These are phyloP conservation scores for Cucumis sativus DNA, from an alignment of 306 rosid genomes.

Conservation along the genomic window Cucumber_9930_V3 NC_026655.2:13447001-13447500, in stretches of 20 bases:
- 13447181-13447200: constrained; percentile 30
- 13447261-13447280: background rate
- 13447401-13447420: background rate
- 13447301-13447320: too few species aligned
- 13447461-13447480: background rate
- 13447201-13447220: background rate
- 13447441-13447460: background rate
- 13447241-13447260: background rate
- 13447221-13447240: background rate
- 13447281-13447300: background rate
- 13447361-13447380: background rate
- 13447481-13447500: background rate
- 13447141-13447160: constrained; percentile 88
- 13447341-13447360: background rate
- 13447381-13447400: background rate
- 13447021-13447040: constrained; percentile 75
- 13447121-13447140: constrained; percentile 94
- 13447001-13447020: constrained; percentile 67
- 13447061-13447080: constrained; percentile 94
- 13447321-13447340: background rate
- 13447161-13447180: constrained; percentile 97
- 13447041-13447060: constrained; percentile 99
- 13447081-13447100: constrained; percentile 85
- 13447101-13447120: constrained; percentile 92
- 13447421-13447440: background rate